phyloP scores from a whole-genome alignment of 2,329 filamentous ascomycete species.

The Trichothecium roseum region DNA sequence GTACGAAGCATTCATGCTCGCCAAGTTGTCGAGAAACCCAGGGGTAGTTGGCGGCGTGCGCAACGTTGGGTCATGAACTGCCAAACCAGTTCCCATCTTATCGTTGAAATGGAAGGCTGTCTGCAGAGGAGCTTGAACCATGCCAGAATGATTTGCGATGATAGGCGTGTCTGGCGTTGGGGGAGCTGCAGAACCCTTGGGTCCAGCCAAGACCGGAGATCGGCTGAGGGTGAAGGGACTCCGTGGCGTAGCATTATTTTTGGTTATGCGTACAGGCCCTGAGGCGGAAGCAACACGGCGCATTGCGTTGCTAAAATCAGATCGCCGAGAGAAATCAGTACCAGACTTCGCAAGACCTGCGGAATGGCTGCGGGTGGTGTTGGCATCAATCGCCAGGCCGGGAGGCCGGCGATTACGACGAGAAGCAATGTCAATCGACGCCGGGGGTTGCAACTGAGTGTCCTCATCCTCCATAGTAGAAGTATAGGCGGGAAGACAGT shows the following conservation, averaged over 20 bases:
- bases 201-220: conserved; percentile 27
- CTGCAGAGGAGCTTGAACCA: conserved; percentile 8
- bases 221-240: conserved; percentile 29
- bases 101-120: conserved; percentile 15
- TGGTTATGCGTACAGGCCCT: conserved; percentile 25
- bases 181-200: conserved; percentile 32
- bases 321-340: conserved; percentile 32
- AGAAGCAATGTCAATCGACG: conserved; percentile 42
- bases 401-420: conserved; percentile 36
- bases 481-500: too few species aligned
- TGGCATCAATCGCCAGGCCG: conserved; percentile 32
- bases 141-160: conserved; percentile 22
- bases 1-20: conserved; percentile 27
- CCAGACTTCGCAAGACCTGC: conserved; percentile 33
- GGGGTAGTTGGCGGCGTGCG: conserved; percentile 45
- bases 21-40: conserved; percentile 31
- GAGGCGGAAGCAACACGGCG: conserved; percentile 43
- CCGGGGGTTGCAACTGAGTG: conserved; percentile 33
- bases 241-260: conserved; percentile 18
- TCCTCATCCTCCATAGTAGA: too few species aligned
- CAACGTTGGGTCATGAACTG: conserved; percentile 31
- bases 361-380: conserved; percentile 30
- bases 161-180: conserved; percentile 39
- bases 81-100: conserved; percentile 17
- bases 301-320: conserved; percentile 37